Evolutionary conservation across 345 rosid genomes (phyloP), one percentile per base, ranked within the genome.

Genomic region (Salix caprea): DNA sequence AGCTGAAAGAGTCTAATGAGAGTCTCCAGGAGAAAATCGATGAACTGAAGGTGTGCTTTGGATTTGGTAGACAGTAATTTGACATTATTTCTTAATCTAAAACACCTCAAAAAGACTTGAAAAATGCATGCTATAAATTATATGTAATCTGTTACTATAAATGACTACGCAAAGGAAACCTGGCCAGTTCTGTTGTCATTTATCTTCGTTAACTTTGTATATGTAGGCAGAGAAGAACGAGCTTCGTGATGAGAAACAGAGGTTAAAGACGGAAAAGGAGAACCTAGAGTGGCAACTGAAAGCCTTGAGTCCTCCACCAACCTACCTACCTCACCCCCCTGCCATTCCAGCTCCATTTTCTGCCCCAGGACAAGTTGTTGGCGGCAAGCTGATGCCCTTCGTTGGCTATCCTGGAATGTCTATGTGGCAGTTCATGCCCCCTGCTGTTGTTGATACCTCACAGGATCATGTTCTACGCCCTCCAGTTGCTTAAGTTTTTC

Each of bases 351-450:
- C 69, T 24, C 68, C 79, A 66, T 80, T 75, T 76, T 26, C 83
- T 65, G 60, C 73, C 32, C 73, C 79, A 16, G 71, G 30, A 58
- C 83, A 70, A 56, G 83, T 71, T 58, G 36, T 68, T n/a, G 80
- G 77, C 69, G 46, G 71, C 67, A 81, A 81, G 74, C 39, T 42
- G 34, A 54, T 77, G 32, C 78, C 81, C 52, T 77, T 62, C 65
- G 81, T 69, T 74, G 78, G 84, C 72, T 81, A 77, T 56, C 73
- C 84, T 6, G 78, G 80, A 73, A 30, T 74, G 42, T 64, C 81
- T 5, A 81, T 77, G 84, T 81, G 75, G 81, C 81, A 77, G 44
- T 54, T 81, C 75, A 48, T 81, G 83, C 80, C 77, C 30, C 83
- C 80, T 37, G 71, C 80, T 24, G 73, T 50, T 46, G 74, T 81